Evolutionary conservation across 106 monocot species (phyloP).

Genomic region (Phalaenopsis aphrodite): DNA sequence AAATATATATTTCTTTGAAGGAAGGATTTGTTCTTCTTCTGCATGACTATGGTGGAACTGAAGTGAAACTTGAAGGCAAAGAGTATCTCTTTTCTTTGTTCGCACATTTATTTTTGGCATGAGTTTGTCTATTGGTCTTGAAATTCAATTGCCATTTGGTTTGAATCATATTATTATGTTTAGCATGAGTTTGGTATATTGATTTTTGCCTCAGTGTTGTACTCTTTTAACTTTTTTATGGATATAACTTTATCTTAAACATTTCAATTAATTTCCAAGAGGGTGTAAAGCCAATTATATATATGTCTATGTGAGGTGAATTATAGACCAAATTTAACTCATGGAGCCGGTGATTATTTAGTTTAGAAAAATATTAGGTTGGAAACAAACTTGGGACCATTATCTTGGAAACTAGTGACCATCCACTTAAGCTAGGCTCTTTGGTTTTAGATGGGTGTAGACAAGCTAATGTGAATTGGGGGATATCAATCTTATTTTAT

Average conservation of each 20-base stretch:
- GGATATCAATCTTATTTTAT: background rate
- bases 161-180: background rate
- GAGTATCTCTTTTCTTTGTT: constrained; percentile 32
- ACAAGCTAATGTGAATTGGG: background rate
- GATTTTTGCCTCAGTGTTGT: background rate
- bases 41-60: constrained; percentile 88
- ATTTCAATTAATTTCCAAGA: no score
- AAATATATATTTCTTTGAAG: constrained; percentile 56
- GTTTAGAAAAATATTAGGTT: background rate
- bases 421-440: background rate
- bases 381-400: background rate
- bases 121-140: background rate
- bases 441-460: background rate
- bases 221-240: background rate
- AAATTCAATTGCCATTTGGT: background rate
- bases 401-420: background rate
- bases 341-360: background rate
- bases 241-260: background rate
- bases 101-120: background rate
- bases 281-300: no score
- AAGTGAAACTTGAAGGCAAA: constrained; percentile 90
- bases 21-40: constrained; percentile 87
- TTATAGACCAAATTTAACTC: background rate
- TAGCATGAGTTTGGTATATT: background rate
- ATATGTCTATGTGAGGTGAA: no score